Percentiles rank a stretch among this genome's conserved stretches.
Conservation (phyloP, 2,329 filamentous ascomycete genomes). For the Mariannaea sp. region DNA sequence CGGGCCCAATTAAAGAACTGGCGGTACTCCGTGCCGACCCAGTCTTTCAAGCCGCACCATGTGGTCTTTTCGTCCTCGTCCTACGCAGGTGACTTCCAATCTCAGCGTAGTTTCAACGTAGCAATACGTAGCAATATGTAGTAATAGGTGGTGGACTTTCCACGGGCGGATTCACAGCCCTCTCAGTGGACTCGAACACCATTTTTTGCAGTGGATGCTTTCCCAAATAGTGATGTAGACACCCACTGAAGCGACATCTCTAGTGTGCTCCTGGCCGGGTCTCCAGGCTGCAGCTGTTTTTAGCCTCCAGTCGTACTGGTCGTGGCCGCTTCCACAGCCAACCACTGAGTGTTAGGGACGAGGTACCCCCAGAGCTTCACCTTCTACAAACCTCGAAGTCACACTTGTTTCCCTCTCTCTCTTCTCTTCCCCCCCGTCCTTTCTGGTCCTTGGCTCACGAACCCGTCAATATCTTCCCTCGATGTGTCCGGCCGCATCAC, state of each 20-base stretch:
- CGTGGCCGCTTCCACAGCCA: neutral
- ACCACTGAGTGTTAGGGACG: slow-evolving; percentile 4
- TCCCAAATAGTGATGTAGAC: slow-evolving; percentile 4
- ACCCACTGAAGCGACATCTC: slow-evolving; percentile 6
- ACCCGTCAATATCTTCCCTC: slow-evolving; percentile 28
- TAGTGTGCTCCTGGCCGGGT: no score
- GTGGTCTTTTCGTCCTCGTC: neutral
- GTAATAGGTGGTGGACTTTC: slow-evolving; percentile 9
- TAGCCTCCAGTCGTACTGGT: slow-evolving; percentile 24
- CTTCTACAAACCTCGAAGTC: neutral
- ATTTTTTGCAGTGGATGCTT: slow-evolving; percentile 15
- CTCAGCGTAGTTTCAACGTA: slow-evolving; percentile 3
- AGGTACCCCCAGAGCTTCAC: slow-evolving; percentile 16
- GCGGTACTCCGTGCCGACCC: no score
- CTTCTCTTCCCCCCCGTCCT: slow-evolving; percentile 12
- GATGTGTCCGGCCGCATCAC: slow-evolving; percentile 43
- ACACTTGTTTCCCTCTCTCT: slow-evolving; percentile 1
- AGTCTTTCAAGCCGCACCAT: slow-evolving; percentile 5
- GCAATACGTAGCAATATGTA: no score
- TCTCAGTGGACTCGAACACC: slow-evolving; percentile 6
- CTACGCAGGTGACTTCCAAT: slow-evolving; percentile 7
- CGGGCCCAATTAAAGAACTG: slow-evolving; percentile 37
- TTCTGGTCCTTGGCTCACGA: slow-evolving; percentile 18
- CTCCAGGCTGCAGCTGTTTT: slow-evolving; percentile 4
- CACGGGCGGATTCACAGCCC: slow-evolving; percentile 6